Percentiles rank a stretch among this genome's conserved stretches.
These are phyloP conservation scores for Rhodofomes roseus DNA, from an alignment of 1,284 basidiomycete species.

Conservation along the genomic window DNA sequence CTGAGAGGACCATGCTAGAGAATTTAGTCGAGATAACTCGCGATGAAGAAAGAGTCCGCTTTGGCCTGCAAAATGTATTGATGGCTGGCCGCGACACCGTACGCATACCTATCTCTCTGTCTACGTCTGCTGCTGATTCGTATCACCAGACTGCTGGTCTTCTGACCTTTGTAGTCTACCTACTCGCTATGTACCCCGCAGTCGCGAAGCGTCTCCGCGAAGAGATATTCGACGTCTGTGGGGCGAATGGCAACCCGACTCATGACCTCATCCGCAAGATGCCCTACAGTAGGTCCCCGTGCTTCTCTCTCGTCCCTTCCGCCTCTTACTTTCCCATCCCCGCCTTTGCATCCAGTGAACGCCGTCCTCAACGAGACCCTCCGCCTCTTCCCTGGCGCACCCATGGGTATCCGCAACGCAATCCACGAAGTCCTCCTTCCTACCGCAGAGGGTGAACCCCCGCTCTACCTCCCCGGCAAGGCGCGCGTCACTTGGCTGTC, in stretches of 20 bases:
- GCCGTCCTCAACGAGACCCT: conserved; percentile 14
- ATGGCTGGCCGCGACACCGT: conserved; percentile 37
- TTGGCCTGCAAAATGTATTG: conserved; percentile 35
- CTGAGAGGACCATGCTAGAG: conserved; percentile 29
- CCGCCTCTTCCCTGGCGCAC: conserved; percentile 11
- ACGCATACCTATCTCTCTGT: conserved; percentile 7
- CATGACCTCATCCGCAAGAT: conserved; percentile 4
- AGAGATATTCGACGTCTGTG: conserved; percentile 31
- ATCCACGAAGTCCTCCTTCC: conserved; percentile 6
- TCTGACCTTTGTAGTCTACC: conserved; percentile 36
- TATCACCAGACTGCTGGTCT: conserved; percentile 27
- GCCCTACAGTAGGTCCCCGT: conserved; percentile 7
- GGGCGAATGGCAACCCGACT: background rate
- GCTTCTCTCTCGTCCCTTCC: background rate
- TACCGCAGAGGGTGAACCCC: background rate
- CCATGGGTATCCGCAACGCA: conserved; percentile 10
- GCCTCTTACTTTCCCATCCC: background rate
- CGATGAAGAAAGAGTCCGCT: conserved; percentile 21
- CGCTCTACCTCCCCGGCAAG: conserved; percentile 3
- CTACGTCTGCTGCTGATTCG: background rate
- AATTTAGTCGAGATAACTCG: conserved; percentile 30
- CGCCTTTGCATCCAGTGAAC: background rate
- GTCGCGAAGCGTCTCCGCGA: conserved; percentile 31
- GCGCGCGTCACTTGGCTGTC: conserved; percentile 7
- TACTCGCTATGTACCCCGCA: conserved; percentile 34